phyloP scores from a whole-genome alignment of 495 filamentous ascomycete genomes.

The Xylaria telfairii region DNA sequence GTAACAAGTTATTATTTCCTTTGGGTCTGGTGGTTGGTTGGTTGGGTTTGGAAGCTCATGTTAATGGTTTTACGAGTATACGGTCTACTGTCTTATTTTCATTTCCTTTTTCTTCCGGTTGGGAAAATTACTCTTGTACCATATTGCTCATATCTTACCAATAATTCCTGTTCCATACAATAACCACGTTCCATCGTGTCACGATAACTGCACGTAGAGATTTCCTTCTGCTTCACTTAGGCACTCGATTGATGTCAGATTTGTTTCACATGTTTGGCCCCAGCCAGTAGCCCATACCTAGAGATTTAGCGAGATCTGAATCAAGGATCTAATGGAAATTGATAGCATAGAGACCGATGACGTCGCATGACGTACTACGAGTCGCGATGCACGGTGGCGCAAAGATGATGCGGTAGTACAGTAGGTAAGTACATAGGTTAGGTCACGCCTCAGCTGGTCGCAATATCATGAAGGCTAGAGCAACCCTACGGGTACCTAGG shows the following conservation, averaged over 20 bases:
- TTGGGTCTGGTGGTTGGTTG: neutral
- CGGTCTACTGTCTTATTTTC: neutral
- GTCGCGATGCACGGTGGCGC: slow-evolving; percentile 25
- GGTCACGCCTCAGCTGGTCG: neutral
- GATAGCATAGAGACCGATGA: slow-evolving; percentile 27
- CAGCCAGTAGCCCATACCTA: neutral
- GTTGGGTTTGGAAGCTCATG: neutral
- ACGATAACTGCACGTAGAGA: neutral
- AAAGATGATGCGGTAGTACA: slow-evolving; percentile 9
- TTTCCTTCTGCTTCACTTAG: neutral
- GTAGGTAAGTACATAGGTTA: too few species aligned
- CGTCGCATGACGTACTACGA: slow-evolving; percentile 35
- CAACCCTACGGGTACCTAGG: neutral
- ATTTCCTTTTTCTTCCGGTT: neutral
- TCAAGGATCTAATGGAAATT: slow-evolving; percentile 8
- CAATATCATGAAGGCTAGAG: neutral
- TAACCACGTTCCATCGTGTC: neutral
- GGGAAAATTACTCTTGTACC: neutral
- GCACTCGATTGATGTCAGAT: neutral
- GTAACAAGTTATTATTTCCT: neutral
- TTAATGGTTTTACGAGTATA: slow-evolving; percentile 11
- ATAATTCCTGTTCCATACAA: neutral
- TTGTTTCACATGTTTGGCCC: neutral
- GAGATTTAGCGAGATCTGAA: neutral
- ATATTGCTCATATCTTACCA: neutral